Evolutionary conservation across 805 yeast genomes (phyloP).

Genomic region (Lachancea mirantina): DNA sequence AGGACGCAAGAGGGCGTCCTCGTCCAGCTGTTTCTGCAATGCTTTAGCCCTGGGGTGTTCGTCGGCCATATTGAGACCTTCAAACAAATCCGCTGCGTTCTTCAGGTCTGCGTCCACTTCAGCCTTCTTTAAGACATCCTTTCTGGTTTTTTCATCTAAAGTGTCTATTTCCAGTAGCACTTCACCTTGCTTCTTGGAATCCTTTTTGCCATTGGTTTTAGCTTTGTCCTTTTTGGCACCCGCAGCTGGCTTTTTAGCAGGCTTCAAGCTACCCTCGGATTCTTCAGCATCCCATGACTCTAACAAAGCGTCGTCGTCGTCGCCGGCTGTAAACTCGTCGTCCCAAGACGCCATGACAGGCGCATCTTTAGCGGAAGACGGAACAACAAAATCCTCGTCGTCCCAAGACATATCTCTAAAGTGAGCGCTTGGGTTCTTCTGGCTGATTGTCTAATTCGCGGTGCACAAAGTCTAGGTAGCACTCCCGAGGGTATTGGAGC

Average conservation of each 20-base stretch:
- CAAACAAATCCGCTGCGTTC: constrained; percentile 89
- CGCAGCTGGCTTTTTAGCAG: constrained; percentile 41
- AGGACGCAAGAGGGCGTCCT: constrained; percentile 23
- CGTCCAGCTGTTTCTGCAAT: constrained; percentile 31
- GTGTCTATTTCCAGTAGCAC: constrained; percentile 52
- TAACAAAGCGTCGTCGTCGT: constrained; percentile 50
- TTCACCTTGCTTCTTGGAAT: constrained; percentile 31
- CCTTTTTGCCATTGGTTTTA: constrained; percentile 23
- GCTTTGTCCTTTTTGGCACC: constrained; percentile 27
- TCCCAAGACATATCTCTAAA: constrained; percentile 40
- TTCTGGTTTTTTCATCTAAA: constrained; percentile 67
- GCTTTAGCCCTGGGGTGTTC: constrained; percentile 40
- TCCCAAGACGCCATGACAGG: constrained; percentile 71
- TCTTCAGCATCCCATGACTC: constrained; percentile 86
- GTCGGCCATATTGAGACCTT: constrained; percentile 52
- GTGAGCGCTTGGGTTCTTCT: background rate
- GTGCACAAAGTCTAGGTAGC: too few relatives aligned
- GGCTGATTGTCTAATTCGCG: too few relatives aligned
- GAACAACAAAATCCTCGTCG: constrained; percentile 84
- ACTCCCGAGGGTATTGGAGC: too few relatives aligned
- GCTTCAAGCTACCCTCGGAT: constrained; percentile 1
- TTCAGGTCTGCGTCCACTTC: constrained; percentile 81
- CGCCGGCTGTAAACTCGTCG: constrained; percentile 46
- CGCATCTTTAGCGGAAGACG: constrained; percentile 41
- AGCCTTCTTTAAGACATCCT: constrained; percentile 67